Evolutionary conservation across 75 land plant species (phyloP), one percentile per base, ranked within the genome.

Genomic region (Pinus tabuliformis): DNA sequence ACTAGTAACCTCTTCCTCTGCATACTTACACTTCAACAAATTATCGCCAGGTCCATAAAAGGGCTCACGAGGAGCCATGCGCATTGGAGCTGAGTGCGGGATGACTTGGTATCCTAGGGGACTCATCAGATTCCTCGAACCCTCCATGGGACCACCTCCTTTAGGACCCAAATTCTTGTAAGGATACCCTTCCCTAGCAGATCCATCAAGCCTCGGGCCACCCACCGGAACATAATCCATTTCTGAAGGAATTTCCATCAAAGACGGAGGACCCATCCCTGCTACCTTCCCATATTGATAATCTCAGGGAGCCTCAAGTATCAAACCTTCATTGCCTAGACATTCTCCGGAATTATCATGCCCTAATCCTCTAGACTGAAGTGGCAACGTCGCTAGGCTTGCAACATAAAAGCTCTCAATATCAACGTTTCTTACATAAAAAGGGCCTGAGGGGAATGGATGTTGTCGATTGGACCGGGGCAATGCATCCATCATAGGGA

Each of bases 401-500:
- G 49, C 3, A 8, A 13, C 52, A 20, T 68, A 39, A n/a, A 39
- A 68, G 24, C 52, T 68, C 71, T 39, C 71, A 39, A n/a, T 1
- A 22, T 68, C 71, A 42, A 52, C 71, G 11, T 68, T 45, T 22
- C 71, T 68, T 36, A 3, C 52, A 49, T 49, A 9, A 60, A 21
- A 3, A 60, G 62, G 62, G 17, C 62, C 68, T 64, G 68, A 33
- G 18, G 36, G 28, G 39, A 30, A 33, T 2, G 6, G 2, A 1
- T 64, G 20, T 64, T 33, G 17, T 3, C 15, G 20, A 1, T 0
- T 0, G 39, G 42, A 18, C 0, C 84, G 86, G 0, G 95, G 92
- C 22, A 92, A 75, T 18, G 95, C 87, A 52, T 92, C 92, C n/a
- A 83, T 84, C 22, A 92, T 79, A 39, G 77, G 71, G 28, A 90